Conservation (phyloP, 176 grass and related monocot species). For the Zizania latifolia region DNA sequence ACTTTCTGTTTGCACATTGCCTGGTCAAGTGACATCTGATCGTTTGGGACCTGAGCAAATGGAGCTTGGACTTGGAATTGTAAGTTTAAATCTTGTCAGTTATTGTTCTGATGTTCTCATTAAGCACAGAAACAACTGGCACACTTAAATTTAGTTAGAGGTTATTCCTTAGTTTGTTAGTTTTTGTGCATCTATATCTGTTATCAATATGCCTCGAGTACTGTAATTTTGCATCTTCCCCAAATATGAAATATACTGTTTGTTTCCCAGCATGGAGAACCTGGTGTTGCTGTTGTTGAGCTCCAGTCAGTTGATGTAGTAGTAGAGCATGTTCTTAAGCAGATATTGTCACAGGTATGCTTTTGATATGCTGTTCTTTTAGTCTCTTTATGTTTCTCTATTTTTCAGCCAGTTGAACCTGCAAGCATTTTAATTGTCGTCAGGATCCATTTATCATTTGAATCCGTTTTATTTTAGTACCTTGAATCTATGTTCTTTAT, state of each 20-base stretch:
- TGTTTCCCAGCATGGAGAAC: conserved; percentile 84
- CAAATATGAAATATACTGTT: conserved; percentile 12
- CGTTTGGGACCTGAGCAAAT: conserved; percentile 83
- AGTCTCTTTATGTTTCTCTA: conserved; percentile 21
- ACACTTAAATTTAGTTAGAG: conserved; percentile 2
- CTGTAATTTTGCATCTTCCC: background rate
- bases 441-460: background rate
- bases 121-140: conserved; percentile 10
- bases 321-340: conserved; percentile 87
- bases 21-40: conserved; percentile 92
- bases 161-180: background rate
- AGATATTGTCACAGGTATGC: conserved; percentile 75
- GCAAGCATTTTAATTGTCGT: background rate
- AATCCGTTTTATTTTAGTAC: conserved; percentile 2
- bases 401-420: background rate
- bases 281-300: conserved; percentile 91
- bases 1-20: conserved; percentile 93
- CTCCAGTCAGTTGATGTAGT: conserved; percentile 81
- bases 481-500: background rate
- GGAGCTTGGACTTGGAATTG: conserved; percentile 99
- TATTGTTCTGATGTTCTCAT: background rate
- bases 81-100: conserved; percentile 47
- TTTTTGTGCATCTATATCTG: conserved; percentile 21
- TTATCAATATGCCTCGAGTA: conserved; percentile 22
- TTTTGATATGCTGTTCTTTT: conserved; percentile 10